Base-by-base conservation (phyloP, 495 filamentous ascomycete species). In the Penicillium daleae region DNA sequence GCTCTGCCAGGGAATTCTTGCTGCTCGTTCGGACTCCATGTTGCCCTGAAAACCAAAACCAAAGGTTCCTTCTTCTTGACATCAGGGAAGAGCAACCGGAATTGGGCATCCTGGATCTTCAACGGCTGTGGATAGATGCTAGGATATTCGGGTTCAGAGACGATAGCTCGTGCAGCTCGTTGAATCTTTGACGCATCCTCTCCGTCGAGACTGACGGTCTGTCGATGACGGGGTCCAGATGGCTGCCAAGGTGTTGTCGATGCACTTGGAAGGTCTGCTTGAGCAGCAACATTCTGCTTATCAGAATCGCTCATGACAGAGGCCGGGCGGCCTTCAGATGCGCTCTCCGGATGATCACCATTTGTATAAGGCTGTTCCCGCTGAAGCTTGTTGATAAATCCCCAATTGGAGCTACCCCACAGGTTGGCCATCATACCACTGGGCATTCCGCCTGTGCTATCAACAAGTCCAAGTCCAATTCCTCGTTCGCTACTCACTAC, bases 71-170 rank as follows among this genome's bases (percentile, higher is more conserved):
- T 83, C 27, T 81, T 77, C 9, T 85, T 83, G 13, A 93, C 89
- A 62, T 87, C 83, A 2, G 95, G 93, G 78, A 98, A 99, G 15
- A 99, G 80, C 52, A 97, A 84, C 9, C 93, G 81, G 68, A 98
- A 97, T 70, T 99, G 95, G 12, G 92, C 89, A 70, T 97, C 93
- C 74, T 99, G 96, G 10, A 89, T 88, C 63, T 85, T 89, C 10
- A 99, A 82, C 60, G 90, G 89, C 22, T 87, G 75, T 2, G 95
- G 95, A 74, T 99, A 99, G 68, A 89, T 87, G 22, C 81, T 78
- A 1, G 94, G 93, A 73, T 92, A 94, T 5, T 86, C 83, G 40
- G 89, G 85, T 10, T 74, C 61, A 35, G 69, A 57, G 10, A 90
- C 57, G 48, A 71, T 59, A 12, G 65, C 75, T 63, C 71, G 74